phyloP scores from a whole-genome alignment of 2,329 filamentous ascomycete genomes.

The Phialocephala subalpina region DNA sequence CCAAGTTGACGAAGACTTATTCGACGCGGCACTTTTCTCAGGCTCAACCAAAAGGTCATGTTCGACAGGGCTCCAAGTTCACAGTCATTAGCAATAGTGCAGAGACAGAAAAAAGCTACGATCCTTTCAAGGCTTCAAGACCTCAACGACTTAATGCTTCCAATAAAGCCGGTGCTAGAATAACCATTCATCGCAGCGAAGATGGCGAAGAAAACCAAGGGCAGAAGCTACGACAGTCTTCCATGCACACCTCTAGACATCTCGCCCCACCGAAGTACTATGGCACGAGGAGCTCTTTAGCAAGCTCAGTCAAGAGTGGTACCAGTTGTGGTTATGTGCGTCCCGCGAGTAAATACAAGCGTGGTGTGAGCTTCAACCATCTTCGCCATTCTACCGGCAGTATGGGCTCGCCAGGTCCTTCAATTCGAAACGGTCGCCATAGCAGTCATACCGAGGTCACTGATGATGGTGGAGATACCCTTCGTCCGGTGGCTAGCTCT shows the following conservation, averaged over 20 bases:
- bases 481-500: conserved; percentile 31
- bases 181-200: conserved; percentile 40
- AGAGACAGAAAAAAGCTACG: conserved; percentile 76
- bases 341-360: conserved; percentile 61
- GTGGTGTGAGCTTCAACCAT: conserved; percentile 70
- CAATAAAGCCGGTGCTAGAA: conserved; percentile 49
- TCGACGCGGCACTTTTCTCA: conserved; percentile 68
- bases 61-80: conserved; percentile 65
- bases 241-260: neutral
- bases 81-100: conserved; percentile 68
- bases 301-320: conserved; percentile 51
- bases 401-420: conserved; percentile 17
- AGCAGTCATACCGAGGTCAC: conserved; percentile 36
- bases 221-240: conserved; percentile 9
- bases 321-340: conserved; percentile 45
- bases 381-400: conserved; percentile 45
- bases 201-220: conserved; percentile 22
- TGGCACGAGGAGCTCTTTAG: conserved; percentile 55
- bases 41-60: conserved; percentile 54
- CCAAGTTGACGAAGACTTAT: conserved; percentile 64
- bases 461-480: conserved; percentile 33
- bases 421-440: conserved; percentile 24
- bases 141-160: conserved; percentile 52
- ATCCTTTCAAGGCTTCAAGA: conserved; percentile 75
- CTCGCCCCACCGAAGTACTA: conserved; percentile 39